Evolutionary conservation across 106 monocot species (phyloP), one percentile per base, ranked within the genome.

Genomic region (Triglochin maritima): DNA sequence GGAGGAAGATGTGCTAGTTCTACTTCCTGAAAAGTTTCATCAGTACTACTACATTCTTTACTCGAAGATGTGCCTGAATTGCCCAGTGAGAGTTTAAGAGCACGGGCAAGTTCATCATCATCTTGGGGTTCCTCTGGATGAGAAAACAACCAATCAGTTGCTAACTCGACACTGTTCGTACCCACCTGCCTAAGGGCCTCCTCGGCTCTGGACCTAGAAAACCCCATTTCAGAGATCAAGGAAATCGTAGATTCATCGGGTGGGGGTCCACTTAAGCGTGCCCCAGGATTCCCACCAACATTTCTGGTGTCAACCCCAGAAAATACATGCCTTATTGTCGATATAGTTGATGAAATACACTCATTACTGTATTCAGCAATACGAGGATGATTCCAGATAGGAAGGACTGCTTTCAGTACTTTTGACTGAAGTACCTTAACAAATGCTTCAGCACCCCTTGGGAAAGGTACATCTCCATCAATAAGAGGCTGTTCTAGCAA

Each of bases 51-150:
- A 59, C 72, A 76, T 74, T 67, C 86, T 58, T 88, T 86, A 67
- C 79, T 80, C 6, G 68, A 60, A 5, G 83, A 50, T 69, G 82
- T 52, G 66, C 80, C 83, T 54, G 85, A 78, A 65, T 84, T 91
- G 52, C 92, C 92, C 57, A 99, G 62, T 49, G 98, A 99, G 83
- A 99, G 84, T 54, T 89, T 92, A 68, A 99, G 88, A 72, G 98
- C 98, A 63, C 81, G 88, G 62, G 98, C 98, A 84, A 99, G 98
- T 64, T 99, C 98, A 80, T 80, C 91, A 82, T 99, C 98, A 77
- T 98, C 98, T 83, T 89, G 81, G 15, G 98, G 92, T 74, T 89
- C 92, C 65, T 99, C 98, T 49, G 92, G 98, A 73, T 99, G 92
- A 60, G 89, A 84, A 56, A 92, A 92, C 50, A 99, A 75, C 98